A percentile compares a stretch with the other conserved stretches of the same genome.
These are phyloP conservation scores for Stephanodiscus minutulus DNA, from an alignment of 108 stramenopile genomes.

Conservation along the genomic window DNA sequence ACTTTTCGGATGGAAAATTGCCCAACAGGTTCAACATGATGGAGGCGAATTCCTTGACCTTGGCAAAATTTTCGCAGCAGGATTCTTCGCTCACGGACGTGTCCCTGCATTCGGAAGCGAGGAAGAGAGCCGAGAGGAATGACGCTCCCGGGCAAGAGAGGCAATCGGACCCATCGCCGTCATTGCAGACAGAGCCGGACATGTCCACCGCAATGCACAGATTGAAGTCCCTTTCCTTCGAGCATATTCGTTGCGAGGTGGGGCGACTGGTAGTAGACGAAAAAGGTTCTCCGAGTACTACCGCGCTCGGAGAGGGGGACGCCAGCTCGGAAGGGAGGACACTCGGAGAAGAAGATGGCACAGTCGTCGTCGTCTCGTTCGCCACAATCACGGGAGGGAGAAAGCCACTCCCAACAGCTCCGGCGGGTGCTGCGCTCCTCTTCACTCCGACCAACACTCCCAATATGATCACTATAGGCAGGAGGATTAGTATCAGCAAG, in stretches of 20 bases:
- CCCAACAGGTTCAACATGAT: conserved; percentile 18
- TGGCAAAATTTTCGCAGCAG: conserved; percentile 31
- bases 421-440: background rate
- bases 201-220: conserved; percentile 37
- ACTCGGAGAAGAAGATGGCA: conserved; percentile 1
- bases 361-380: background rate
- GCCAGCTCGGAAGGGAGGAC: background rate
- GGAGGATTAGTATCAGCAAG: background rate
- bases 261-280: background rate
- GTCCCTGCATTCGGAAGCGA: conserved; percentile 3
- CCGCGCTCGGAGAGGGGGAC: background rate
- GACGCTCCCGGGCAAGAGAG: conserved; percentile 1
- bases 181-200: conserved; percentile 33
- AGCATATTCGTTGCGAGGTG: conserved; percentile 10
- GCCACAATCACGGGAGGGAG: background rate
- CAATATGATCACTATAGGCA: conserved; percentile 7
- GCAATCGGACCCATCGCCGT: conserved; percentile 17
- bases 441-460: conserved; percentile 22
- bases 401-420: background rate
- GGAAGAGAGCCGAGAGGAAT: conserved; percentile 8
- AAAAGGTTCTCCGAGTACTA: background rate
- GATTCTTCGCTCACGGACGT: conserved; percentile 5
- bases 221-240: conserved; percentile 18
- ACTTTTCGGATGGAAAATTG: conserved; percentile 19
- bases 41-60: conserved; percentile 30